A percentile compares a stretch with the other conserved stretches of the same genome.
These are phyloP conservation scores for Trichoderma reesei DNA, from an alignment of 495 filamentous ascomycete genomes.

Conservation along the genomic window DNA sequence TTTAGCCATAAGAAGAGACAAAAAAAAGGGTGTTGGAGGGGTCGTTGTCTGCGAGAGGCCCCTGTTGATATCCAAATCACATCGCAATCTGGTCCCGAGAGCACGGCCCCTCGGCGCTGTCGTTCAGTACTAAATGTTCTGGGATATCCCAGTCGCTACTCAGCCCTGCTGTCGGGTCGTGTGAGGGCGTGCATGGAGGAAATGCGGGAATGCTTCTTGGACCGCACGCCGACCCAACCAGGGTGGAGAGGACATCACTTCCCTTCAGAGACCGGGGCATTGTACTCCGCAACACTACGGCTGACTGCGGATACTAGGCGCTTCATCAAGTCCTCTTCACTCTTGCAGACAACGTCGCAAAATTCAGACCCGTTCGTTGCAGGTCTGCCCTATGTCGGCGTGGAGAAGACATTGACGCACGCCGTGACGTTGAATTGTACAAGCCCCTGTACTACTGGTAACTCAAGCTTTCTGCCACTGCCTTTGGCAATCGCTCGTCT, in stretches of 20 bases:
- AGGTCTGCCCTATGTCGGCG: not conserved
- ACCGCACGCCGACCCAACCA: not conserved
- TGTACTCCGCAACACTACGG: not conserved
- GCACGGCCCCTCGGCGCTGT: constrained; percentile 2
- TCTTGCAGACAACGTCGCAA: not conserved
- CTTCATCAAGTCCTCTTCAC: not conserved
- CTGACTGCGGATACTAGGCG: constrained; percentile 1
- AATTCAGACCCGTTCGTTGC: not conserved
- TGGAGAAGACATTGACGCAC: not conserved
- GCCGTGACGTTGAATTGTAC: not conserved
- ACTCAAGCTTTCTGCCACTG: not conserved
- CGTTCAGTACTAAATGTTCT: not conserved
- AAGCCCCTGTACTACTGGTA: not conserved
- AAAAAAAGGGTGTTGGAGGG: not conserved
- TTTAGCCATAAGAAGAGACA: not conserved
- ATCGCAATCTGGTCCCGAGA: constrained; percentile 6
- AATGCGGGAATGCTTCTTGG: not conserved
- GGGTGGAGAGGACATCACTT: not conserved
- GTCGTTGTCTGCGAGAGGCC: not conserved
- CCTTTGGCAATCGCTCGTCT: not conserved
- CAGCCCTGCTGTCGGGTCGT: constrained; percentile 7
- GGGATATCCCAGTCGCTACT: constrained; percentile 1
- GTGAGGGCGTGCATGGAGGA: not conserved
- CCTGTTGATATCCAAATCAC: not conserved
- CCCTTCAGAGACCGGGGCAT: not conserved